Percentiles rank a stretch among this genome's conserved stretches.
Evolutionary conservation across 2,329 filamentous ascomycete species (phyloP).

Genomic region (Teratosphaeria gauchensis): DNA sequence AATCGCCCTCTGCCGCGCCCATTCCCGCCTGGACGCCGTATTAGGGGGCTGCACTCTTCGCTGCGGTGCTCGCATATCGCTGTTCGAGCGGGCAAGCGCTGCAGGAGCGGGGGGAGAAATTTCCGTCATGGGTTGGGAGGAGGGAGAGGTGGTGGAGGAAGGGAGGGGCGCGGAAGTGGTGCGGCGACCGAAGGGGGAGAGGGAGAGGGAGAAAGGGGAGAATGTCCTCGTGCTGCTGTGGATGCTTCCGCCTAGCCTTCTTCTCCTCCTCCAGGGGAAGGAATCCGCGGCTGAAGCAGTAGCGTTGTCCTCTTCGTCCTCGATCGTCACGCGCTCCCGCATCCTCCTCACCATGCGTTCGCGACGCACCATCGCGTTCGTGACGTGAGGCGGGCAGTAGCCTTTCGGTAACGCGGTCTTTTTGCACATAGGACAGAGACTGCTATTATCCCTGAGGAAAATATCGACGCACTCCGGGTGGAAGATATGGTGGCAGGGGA

Average conservation of each 20-base stretch:
- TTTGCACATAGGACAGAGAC: slow-evolving; percentile 86
- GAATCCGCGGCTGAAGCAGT: background rate
- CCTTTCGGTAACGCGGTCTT: slow-evolving; percentile 65
- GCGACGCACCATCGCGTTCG: slow-evolving; percentile 76
- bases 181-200: background rate
- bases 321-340: slow-evolving; percentile 35
- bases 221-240: background rate
- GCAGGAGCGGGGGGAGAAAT: background rate
- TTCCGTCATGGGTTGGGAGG: background rate
- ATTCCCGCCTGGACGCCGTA: slow-evolving; percentile 30
- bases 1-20: slow-evolving; percentile 37
- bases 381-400: slow-evolving; percentile 50
- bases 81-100: background rate
- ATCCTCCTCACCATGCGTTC: slow-evolving; percentile 60
- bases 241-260: background rate
- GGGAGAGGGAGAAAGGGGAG: background rate
- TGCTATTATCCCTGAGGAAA: slow-evolving; percentile 69
- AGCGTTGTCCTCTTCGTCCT: background rate
- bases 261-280: too few species aligned
- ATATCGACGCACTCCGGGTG: slow-evolving; percentile 86
- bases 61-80: background rate
- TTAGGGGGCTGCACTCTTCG: slow-evolving; percentile 6
- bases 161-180: background rate
- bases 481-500: slow-evolving; percentile 87
- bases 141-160: background rate